Base-by-base conservation (phyloP, 345 rosid species). In the Euphorbia lathyris region DNA sequence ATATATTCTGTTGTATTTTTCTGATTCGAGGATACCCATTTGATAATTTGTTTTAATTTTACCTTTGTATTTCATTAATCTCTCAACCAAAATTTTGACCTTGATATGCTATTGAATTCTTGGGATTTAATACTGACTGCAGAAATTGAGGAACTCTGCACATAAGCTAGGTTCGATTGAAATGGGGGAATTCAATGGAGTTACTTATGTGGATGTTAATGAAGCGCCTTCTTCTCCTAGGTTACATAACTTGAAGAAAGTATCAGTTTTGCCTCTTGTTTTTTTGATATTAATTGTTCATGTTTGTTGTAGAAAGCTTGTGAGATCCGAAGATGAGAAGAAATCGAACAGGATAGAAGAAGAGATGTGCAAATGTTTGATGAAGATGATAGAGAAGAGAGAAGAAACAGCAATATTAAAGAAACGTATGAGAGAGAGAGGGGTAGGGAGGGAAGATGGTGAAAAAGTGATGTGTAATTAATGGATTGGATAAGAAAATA, bases 221-320 rank as follows among this genome's bases (percentile, higher is more conserved):
- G 86, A 66, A 34, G 43, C 45, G 7, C 7, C 38, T 34, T 34
- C 38, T 7, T 34, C 38, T 34, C 83, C 88, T 56, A 78, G 80
- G 70, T 77, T 62, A 11, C 68, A 73, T 4, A 79, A 80, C 68
- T 30, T 70, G 36, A 75, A 80, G 66, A 90, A 86, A 72, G 85
- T 90, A 53, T 84, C 96, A 1, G 79, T 34, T 34, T 34, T 7
- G 38, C 38, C 3, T 34, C 7, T 34, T 34, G 4, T 34, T 34
- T 34, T 34, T 34, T 34, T 34, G 7, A 34, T 34, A 34, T 7
- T 7, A 34, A 34, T 7, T 34, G 38, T 34, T 34, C 38, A 34
- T 34, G 38, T n/a, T 34, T 34, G 38, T 34, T 34, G 38, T 7
- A 34, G 38, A 34, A 34, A 34, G 38, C 38, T 34, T 2, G 4